Base-by-base conservation (phyloP, 2,329 filamentous ascomycete genomes). In the Trichophyton simii region DNA sequence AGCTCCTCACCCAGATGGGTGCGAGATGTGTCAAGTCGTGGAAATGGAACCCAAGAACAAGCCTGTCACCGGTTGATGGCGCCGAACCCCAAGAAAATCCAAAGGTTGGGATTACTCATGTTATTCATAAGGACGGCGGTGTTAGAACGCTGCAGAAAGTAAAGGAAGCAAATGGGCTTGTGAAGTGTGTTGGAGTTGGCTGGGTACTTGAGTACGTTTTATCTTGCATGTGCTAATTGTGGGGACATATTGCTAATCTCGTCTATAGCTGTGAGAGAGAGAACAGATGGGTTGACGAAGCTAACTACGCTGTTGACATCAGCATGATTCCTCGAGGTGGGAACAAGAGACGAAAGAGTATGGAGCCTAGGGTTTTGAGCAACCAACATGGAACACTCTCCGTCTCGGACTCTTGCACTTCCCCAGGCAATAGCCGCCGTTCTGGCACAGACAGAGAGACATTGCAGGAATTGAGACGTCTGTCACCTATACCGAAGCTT, bases 61-160 rank as follows among this genome's bases (percentile, higher is more conserved):
- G 75, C 64, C 58, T 75, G 20, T 72, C 71, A 4, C 73, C 72
- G 5, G 67, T 68, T 18, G 72, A 72, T 52, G 68, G 65, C 1
- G 67, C 65, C n/a, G 70, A 72, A 8, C 65, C 70, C 3, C 70
- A 68, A 57, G 70, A 74, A 13, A 68, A 69, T 57, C 50, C 50
- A 28, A 87, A 84, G 70, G 77, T 89, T 63, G 87, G 86, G 3
- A 89, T 95, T 67, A 95, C 90, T 0, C 91, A 96, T 69, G 88
- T 96, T 6, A 84, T 96, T 5, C 96, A 86, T 78, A 96, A 95
- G 72, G 91, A 95, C 69, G 91, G 91, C 54, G 85, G 85, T 48
- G 86, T 87, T 69, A 80, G 86, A 28, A 95, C 90, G 0, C 75
- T 96, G 66, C 87, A 67, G 70, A 95, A 91, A 74, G 87, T 92